These are phyloP conservation scores for Dillenia suffruticosa DNA, from an alignment of 164 flowering plant genomes.

Conservation along the genomic window DNA sequence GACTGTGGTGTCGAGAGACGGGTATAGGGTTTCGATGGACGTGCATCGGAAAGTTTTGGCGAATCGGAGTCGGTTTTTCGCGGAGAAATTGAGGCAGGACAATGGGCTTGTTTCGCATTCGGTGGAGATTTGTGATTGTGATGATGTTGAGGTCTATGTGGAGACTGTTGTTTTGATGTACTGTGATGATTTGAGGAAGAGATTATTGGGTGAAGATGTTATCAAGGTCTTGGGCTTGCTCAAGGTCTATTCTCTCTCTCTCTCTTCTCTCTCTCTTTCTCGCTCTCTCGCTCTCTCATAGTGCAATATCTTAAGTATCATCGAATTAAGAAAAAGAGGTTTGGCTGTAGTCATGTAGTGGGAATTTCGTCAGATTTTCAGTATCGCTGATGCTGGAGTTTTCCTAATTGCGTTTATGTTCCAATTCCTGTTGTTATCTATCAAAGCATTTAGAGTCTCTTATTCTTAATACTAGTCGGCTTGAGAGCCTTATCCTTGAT, in stretches of 20 bases:
- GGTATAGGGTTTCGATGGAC: constrained; percentile 50
- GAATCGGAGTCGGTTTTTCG: constrained; percentile 65
- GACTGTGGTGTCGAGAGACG: constrained; percentile 56
- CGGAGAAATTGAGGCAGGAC: constrained; percentile 47
- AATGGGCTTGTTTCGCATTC: constrained; percentile 34
- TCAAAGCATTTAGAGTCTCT: too few species aligned
- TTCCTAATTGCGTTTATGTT: too few species aligned
- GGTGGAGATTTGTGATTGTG: constrained; percentile 88
- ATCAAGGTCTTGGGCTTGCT: constrained; percentile 62
- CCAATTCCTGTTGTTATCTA: too few species aligned
- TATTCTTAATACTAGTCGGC: too few species aligned
- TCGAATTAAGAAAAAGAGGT: too few species aligned
- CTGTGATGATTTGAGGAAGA: constrained; percentile 64
- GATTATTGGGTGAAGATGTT: constrained; percentile 59
- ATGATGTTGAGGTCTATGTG: constrained; percentile 84
- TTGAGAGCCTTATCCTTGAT: too few species aligned
- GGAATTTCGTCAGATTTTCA: too few species aligned
- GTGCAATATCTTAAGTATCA: background rate
- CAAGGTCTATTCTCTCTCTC: constrained; percentile 43
- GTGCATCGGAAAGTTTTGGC: constrained; percentile 69
- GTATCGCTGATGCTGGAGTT: too few species aligned
- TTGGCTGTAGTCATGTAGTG: too few species aligned
- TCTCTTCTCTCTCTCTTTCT: constrained; percentile 2
- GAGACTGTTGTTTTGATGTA: constrained; percentile 85
- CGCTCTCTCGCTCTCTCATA: background rate